Evolutionary conservation across 129 eudicot species (phyloP).

Genomic region (Flaveria brownii): DNA sequence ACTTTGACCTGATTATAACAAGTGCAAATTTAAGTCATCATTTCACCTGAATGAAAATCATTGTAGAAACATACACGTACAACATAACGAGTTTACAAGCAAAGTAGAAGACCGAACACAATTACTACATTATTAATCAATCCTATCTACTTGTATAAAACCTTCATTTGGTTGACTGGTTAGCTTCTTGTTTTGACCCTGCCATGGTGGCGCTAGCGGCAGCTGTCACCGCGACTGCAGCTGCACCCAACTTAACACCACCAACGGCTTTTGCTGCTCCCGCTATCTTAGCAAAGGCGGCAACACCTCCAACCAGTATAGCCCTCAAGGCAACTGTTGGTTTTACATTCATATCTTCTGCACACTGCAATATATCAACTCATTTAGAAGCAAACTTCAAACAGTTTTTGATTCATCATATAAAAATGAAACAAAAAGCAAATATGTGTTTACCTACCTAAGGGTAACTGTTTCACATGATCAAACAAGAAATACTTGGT

Average conservation of each 20-base stretch:
- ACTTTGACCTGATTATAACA: not conserved
- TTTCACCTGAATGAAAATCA: not conserved
- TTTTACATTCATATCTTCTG: constrained; percentile 57
- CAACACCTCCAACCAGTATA: constrained; percentile 82
- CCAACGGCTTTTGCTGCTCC: constrained; percentile 84
- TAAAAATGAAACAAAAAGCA: too few species aligned
- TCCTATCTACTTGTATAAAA: constrained; percentile 22
- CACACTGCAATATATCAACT: constrained; percentile 35
- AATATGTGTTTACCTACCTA: too few species aligned
- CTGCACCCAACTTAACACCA: constrained; percentile 81
- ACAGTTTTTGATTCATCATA: not conserved
- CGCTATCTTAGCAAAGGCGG: constrained; percentile 77
- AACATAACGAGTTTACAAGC: constrained; percentile 24
- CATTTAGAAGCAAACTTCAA: not conserved
- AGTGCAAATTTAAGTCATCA: not conserved
- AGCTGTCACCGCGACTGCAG: constrained; percentile 74
- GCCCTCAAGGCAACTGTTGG: constrained; percentile 95
- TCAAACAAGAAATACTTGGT: not conserved
- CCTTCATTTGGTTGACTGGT: constrained; percentile 44
- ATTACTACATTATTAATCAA: constrained; percentile 26
- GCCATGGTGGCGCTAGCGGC: constrained; percentile 79
- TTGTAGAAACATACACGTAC: constrained; percentile 2
- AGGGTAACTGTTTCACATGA: not conserved
- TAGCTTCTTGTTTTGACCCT: constrained; percentile 59
- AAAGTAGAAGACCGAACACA: not conserved